These are phyloP conservation scores for Cicer pinnatifidum DNA, from an alignment of 306 rosid species.

Conservation along the genomic window DNA sequence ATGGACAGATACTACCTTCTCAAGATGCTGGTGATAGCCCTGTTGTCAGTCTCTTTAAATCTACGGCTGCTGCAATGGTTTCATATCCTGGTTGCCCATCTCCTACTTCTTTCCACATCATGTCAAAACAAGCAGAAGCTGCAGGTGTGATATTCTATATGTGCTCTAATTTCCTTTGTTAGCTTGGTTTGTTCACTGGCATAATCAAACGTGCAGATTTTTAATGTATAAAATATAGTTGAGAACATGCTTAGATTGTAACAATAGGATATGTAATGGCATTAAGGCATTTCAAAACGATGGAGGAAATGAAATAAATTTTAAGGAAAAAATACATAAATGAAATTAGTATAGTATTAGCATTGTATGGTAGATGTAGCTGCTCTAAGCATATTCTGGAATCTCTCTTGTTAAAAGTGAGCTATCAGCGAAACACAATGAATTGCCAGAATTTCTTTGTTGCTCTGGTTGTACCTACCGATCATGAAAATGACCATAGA, in stretches of 20 bases:
- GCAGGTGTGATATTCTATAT: constrained; percentile 67
- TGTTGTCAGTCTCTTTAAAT: constrained; percentile 82
- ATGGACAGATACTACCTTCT: constrained; percentile 83
- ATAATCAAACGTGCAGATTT: constrained; percentile 1
- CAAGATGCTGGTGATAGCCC: constrained; percentile 95
- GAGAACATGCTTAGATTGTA: constrained; percentile 28
- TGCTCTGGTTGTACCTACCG: neutral
- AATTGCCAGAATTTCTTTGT: constrained; percentile 22
- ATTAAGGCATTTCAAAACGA: constrained; percentile 21
- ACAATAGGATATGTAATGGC: constrained; percentile 23
- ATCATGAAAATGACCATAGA: constrained; percentile 20
- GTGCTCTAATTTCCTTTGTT: constrained; percentile 33
- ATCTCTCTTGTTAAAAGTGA: constrained; percentile 7
- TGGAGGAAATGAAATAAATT: constrained; percentile 36
- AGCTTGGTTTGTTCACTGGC: constrained; percentile 29
- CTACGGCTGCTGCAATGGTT: constrained; percentile 74
- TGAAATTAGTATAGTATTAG: constrained; percentile 32
- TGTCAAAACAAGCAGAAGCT: constrained; percentile 98
- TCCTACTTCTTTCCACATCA: constrained; percentile 73
- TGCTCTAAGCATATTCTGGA: neutral
- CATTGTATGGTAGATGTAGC: constrained; percentile 3
- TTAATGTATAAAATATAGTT: constrained; percentile 27
- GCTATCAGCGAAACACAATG: neutral
- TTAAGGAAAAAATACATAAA: neutral
- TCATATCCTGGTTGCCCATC: constrained; percentile 73